These are phyloP conservation scores for Gossypium gossypioides DNA, from an alignment of 441 rosid species.

Conservation along the genomic window DNA sequence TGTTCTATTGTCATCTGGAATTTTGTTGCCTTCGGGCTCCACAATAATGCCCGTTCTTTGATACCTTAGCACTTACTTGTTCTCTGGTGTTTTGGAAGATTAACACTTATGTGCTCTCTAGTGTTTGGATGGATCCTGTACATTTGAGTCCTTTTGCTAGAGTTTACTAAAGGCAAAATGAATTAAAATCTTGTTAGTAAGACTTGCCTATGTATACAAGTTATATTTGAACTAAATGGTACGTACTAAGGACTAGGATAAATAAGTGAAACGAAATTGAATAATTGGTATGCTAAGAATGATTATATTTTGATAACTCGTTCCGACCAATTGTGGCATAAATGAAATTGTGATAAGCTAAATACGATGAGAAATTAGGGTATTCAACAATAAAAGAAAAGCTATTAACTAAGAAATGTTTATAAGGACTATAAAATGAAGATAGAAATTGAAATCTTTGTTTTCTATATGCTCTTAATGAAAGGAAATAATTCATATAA, in stretches of 20 bases:
- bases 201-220: not conserved
- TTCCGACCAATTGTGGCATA: not conserved
- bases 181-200: not conserved
- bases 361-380: not conserved
- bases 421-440: not conserved
- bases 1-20: no score
- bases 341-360: not conserved
- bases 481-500: not conserved
- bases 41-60: not conserved
- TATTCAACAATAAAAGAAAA: not conserved
- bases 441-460: not conserved
- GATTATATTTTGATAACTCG: not conserved
- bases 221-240: not conserved
- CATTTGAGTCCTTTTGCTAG: not conserved
- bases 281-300: not conserved
- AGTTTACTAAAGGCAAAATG: not conserved
- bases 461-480: not conserved
- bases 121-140: not conserved
- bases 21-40: not conserved
- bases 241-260: not conserved
- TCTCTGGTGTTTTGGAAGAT: not conserved
- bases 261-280: not conserved
- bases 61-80: not conserved
- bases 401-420: not conserved
- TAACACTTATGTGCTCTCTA: not conserved